phyloP scores from a whole-genome alignment of 371 early-diverging fungal species.

The Smittium culicis region DNA sequence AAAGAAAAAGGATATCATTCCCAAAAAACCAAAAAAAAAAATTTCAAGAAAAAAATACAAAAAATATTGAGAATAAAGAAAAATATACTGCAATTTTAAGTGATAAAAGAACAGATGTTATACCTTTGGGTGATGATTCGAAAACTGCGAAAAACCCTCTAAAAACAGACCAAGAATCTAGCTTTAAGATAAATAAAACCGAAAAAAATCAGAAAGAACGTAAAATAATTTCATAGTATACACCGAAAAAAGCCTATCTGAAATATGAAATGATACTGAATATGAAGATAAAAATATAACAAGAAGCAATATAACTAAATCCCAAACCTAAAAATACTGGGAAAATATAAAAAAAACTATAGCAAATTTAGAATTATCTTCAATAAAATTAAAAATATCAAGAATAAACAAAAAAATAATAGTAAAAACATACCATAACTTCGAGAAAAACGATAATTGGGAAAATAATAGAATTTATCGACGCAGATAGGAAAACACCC shows the following conservation, averaged over 20 bases:
- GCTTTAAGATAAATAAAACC: background rate
- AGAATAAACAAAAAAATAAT: background rate
- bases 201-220: background rate
- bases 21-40: no score
- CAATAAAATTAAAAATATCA: constrained; percentile 1
- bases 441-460: background rate
- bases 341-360: background rate
- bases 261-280: background rate
- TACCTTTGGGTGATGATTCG: no score
- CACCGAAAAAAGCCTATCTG: background rate
- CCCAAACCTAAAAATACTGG: background rate
- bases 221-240: background rate
- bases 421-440: background rate
- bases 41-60: background rate
- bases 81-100: no score
- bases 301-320: background rate
- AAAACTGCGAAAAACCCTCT: background rate
- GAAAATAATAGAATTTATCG: background rate
- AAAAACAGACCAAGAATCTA: background rate
- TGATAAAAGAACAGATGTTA: no score
- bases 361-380: background rate
- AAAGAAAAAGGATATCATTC: no score
- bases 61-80: background rate
- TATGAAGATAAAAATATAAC: background rate
- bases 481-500: background rate